Evolutionary conservation across 192 early-diverging fungal genomes (phyloP), one percentile per base, ranked within the genome.

Genomic region (Coemansia sp.): DNA sequence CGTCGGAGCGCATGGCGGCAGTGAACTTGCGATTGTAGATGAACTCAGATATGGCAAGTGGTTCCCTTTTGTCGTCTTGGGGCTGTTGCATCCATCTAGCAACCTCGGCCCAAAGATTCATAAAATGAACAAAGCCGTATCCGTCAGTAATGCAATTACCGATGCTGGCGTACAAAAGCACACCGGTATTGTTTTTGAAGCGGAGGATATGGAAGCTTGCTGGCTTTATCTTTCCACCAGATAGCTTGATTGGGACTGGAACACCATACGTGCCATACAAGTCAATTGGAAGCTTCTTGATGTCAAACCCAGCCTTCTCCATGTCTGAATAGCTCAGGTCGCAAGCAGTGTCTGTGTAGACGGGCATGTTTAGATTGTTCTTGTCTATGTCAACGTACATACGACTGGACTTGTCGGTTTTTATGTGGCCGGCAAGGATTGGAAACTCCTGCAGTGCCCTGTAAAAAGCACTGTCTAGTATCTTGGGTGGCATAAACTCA

Each of bases 91-190:
- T 26, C 26, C 26, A 26, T 26, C 26, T 26, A 3, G 26, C 26
- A 2, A 26, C 26, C 26, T 26, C 26, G 26, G 26, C 26, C 26
- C 26, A 26, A 3, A 15, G 68, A 6, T 61, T 57, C 32, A 75
- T 44, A 70, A 75, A 75, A 4, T 26, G 12, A n/a, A 49, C 65
- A 16, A 49, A 65, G n/a, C 67, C 73, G 16, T 47, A 40, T 1
- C 68, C 68, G 18, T 70, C 73, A 2, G 65, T 52, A 6, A 65
- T 42, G 58, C 49, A 65, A n/a, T 75, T 67, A 0, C 57, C 16
- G 11, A 65, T 43, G 58, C 68, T 69, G 19, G 48, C 19, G 50
- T 65, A 75, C n/a, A 75, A 1, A 21, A 64, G 21, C 37, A 75
- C 7, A 6, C 73, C 73, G 37, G 67, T 75, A 49, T 70, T 69